Base-by-base conservation (phyloP, 371 early-diverging fungal species). In the Apophysomyces trapeziformis region DNA sequence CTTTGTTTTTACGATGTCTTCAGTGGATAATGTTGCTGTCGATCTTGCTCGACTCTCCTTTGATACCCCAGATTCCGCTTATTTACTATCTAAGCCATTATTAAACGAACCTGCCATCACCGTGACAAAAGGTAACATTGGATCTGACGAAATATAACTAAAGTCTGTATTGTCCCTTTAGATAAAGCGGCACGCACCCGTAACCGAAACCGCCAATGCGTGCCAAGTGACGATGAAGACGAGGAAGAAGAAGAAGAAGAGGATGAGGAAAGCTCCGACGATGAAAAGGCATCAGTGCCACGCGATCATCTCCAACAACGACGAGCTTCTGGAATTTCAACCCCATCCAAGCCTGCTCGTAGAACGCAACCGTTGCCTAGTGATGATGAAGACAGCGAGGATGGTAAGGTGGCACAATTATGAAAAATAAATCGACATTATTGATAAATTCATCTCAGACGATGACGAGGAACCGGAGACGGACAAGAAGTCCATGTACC, bases 191-290 rank as follows among this genome's bases (percentile, higher is more conserved):
- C 60, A 36, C 63, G 62, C 37, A 72, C 60, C 54, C 68, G 65
- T 37, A 69, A 65, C 45, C 73, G 78, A 39, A 80, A 77, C 47
- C 60, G 70, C 14, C 76, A 72, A 57, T 73, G 72, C 54, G 65
- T 80, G n/a, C 78, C 80, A 6, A 80, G 80, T 37, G 80, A 80
- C 60, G 77, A 77, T 58, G 80, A 80, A 64, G 74, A 73, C 12
- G 72, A 71, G 1, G 74, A 73, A 7, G 75, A 80, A 0, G 75
- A 77, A 0, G 74, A 80, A 7, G 72, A 72, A 8, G 56, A 56
- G 5, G 66, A 66, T 4, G 45, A 60, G 8, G 68, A 60, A 11
- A 68, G 72, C 37, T 66, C 66, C 37, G 76, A 73, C 45, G 74
- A 75, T 26, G 71, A 78, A 44, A 56, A 60, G 13, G 58, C 43